Base-by-base conservation (phyloP, 306 rosid genomes). In the Prunus mume region DNA sequence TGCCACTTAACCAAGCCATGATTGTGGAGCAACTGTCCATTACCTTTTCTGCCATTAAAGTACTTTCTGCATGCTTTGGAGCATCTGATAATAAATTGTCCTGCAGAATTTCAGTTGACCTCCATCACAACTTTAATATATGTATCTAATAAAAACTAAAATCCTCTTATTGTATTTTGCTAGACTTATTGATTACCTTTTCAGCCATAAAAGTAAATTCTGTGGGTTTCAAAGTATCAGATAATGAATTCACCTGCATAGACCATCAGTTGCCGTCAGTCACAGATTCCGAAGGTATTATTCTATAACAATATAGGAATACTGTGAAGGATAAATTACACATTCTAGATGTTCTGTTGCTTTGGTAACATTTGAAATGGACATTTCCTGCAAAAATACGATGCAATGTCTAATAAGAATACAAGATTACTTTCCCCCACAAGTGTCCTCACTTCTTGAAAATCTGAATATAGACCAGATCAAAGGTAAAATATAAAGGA, bases 31-130 rank as follows among this genome's bases (percentile, higher is more conserved):
- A 50, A 47, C 18, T 69, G 6, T 62, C 67, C 22, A 54, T 71
- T 76, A 86, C 91, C 88, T 82, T 85, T 79, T 77, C 74, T 5
- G 49, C 78, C 27, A 22, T 65, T 34, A 84, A 56, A 77, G 73
- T 71, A 80, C 60, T 22, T 63, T 71, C 74, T 5, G 49, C 78
- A 70, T 50, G 69, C 71, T 85, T 77, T 56, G 51, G 65, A 62
- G 73, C 66, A 61, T 81, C 83, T 2, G 50, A 46, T 64, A 57
- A 69, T 50, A 71, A 69, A 68, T 72, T 72, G 11, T 80, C 88
- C 89, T 85, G 79, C 74, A 67, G 13, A 60, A 15, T 75, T 45
- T 66, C 82, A 69, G 32, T 28, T 27, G 24, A 76, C 77, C 63
- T 17, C 45, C 41, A 4, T 74, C 58, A 77, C 11, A 22, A 27